Evolutionary conservation across 352 stramenopile species (phyloP), one percentile per base, ranked within the genome.

Genomic region (Phytophthora pinifolia): DNA sequence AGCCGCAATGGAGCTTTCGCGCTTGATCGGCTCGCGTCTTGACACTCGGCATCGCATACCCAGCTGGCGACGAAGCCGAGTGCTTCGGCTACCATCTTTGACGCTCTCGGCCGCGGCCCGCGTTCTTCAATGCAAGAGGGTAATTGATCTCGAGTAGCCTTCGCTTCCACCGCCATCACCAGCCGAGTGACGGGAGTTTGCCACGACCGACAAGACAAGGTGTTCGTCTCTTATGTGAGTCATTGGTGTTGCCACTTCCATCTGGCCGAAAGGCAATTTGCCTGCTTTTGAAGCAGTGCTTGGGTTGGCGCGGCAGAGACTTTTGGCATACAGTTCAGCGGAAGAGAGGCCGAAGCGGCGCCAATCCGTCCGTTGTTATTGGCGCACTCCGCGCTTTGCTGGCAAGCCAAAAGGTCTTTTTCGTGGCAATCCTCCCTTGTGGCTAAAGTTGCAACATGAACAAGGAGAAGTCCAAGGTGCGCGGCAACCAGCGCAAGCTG

Each of bases 401-500:
- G 18, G 6, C 29, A 32, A 54, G 18, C 30, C 41, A 35, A 56
- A 57, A 41, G 45, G 55, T 67, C 37, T n/a, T 42, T 45, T 45
- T 45, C 37, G 14, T 42, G 29, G 37, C 44, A 58, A 58, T 49
- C 38, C 46, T 50, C 18, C 31, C 18, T 20, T 9, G 6, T 15
- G 33, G 14, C n/a, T 15, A 38, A 13, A 38, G 33, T 38, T 18
- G 17, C 20, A 22, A 22, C 39, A 71, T 74, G 62, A 79, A 82
- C 59, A 79, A 76, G 59, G 72, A 82, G 56, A 82, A 82, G 44
- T n/a, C 54, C 32, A 76, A 77, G 42, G 52, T 76, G 45, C 66
- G 70, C 37, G 72, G 69, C 37, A 74, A 74, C 56, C 62, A 75
- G 45, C 69, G 69, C 36, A 78, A 79, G 44, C 52, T 83, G 52